These are phyloP conservation scores for Mycena venus DNA, from an alignment of 768 basidiomycete species.

Conservation along the genomic window DNA sequence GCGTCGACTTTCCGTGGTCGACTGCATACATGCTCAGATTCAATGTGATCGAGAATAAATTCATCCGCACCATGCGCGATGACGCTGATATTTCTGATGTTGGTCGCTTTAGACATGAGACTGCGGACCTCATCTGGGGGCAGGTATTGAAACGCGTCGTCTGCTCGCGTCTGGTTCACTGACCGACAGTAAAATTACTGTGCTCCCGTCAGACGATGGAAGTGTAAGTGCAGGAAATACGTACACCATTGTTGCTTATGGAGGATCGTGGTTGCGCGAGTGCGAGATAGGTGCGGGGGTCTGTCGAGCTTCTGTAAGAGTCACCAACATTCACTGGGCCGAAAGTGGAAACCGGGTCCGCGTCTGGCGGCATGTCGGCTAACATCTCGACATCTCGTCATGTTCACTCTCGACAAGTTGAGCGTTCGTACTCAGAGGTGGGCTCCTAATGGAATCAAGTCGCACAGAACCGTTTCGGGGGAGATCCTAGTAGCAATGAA, in stretches of 20 bases:
- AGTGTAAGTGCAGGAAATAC: background rate
- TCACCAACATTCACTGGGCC: no score
- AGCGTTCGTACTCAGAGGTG: no score
- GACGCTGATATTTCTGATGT: slow-evolving; percentile 68
- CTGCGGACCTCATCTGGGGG: slow-evolving; percentile 79
- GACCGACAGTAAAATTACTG: slow-evolving; percentile 22
- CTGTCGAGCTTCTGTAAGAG: no score
- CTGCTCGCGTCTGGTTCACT: background rate
- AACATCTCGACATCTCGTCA: no score
- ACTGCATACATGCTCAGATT: slow-evolving; percentile 63
- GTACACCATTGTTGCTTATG: background rate
- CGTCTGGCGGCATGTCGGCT: no score
- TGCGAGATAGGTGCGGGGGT: no score
- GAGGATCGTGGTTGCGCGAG: no score
- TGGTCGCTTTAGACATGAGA: slow-evolving; percentile 91
- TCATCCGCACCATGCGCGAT: slow-evolving; percentile 78
- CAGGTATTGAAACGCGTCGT: background rate
- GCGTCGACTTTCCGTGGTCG: slow-evolving; percentile 99
- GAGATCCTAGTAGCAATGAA: no score
- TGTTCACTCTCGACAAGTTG: no score
- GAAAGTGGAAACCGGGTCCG: no score
- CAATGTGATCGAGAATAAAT: background rate
- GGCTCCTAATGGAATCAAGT: no score
- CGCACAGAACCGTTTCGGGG: no score
- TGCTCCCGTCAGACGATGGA: background rate